Percentiles rank a stretch among this genome's conserved stretches.
Evolutionary conservation across 2,329 filamentous ascomycete species (phyloP).

Genomic region (Lachnellula arida): DNA sequence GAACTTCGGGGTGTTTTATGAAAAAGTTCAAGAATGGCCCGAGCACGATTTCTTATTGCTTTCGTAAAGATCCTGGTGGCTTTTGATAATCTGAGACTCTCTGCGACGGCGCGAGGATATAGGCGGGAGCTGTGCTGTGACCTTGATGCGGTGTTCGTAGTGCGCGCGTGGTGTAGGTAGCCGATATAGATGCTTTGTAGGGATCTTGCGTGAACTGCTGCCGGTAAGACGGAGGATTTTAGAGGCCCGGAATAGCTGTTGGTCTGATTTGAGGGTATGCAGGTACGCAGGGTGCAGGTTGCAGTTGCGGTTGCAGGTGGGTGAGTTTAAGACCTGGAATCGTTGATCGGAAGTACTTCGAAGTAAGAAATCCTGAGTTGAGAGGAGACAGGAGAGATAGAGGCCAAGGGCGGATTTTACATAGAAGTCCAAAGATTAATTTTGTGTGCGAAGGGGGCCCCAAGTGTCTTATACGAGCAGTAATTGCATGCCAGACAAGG

Average conservation of each 20-base stretch:
- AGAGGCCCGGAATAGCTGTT: not conserved
- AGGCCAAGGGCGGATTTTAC: slow-evolving; percentile 11
- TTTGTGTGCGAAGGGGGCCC: slow-evolving; percentile 24
- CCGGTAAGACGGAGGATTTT: slow-evolving; percentile 14
- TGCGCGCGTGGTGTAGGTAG: slow-evolving; percentile 16
- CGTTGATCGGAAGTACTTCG: not conserved
- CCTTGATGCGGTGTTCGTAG: slow-evolving; percentile 19
- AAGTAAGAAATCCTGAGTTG: not conserved
- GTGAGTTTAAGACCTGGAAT: slow-evolving; percentile 1
- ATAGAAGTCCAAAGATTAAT: slow-evolving; percentile 15
- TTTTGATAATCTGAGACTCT: slow-evolving; percentile 29
- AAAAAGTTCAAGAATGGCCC: not conserved
- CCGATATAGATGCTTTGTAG: slow-evolving; percentile 16
- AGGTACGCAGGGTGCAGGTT: not conserved
- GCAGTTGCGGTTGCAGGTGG: not conserved
- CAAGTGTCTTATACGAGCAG: slow-evolving; percentile 28
- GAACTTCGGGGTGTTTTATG: not conserved
- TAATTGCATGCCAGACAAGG: slow-evolving; percentile 27
- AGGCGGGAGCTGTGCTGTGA: slow-evolving; percentile 23
- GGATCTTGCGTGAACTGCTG: slow-evolving; percentile 22
- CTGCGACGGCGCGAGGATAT: slow-evolving; percentile 26
- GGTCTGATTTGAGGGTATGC: not conserved
- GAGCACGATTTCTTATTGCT: slow-evolving; percentile 14
- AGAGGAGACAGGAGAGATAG: not conserved
- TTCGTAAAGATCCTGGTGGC: slow-evolving; percentile 22